phyloP scores from a whole-genome alignment of 2,329 filamentous ascomycete species.

The Escovopsis weberi region DNA sequence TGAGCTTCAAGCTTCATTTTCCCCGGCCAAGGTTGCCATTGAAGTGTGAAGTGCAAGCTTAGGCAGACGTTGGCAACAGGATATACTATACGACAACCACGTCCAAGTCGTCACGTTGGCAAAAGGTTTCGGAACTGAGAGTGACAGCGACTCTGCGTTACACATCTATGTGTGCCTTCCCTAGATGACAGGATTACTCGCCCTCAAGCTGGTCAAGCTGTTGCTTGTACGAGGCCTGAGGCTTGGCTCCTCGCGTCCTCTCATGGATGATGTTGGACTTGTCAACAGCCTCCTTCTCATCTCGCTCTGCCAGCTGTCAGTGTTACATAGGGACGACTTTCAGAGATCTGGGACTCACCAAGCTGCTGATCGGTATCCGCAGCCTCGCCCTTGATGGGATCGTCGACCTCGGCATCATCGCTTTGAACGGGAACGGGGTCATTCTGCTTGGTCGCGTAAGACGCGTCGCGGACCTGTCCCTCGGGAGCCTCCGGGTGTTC shows the following conservation, averaged over 20 bases:
- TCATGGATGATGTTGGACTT: slow-evolving; percentile 21
- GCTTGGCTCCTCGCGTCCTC: slow-evolving; percentile 19
- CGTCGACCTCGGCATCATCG: slow-evolving; percentile 1
- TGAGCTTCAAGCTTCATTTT: too few relatives aligned
- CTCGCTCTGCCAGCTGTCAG: slow-evolving; percentile 12
- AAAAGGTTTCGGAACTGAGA: background rate
- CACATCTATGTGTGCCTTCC: too few relatives aligned
- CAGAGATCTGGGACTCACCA: background rate
- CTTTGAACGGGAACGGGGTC: slow-evolving; percentile 3
- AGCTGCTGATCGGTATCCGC: slow-evolving; percentile 3
- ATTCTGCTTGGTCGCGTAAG: background rate
- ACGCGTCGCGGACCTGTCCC: slow-evolving; percentile 2
- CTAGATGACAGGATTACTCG: too few relatives aligned
- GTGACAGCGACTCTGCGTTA: background rate
- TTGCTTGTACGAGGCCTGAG: slow-evolving; percentile 15
- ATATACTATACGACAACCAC: background rate
- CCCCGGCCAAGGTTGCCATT: background rate
- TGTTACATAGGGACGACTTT: background rate
- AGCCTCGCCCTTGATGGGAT: background rate
- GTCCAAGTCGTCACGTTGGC: background rate
- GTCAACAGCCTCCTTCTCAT: slow-evolving; percentile 24
- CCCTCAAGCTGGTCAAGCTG: slow-evolving; percentile 16
- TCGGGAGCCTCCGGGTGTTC: background rate
- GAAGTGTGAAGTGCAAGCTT: background rate
- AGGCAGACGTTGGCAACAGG: background rate